Evolutionary conservation across 192 early-diverging fungal genomes (phyloP).

Genomic region (Backusella tarrabulga): DNA sequence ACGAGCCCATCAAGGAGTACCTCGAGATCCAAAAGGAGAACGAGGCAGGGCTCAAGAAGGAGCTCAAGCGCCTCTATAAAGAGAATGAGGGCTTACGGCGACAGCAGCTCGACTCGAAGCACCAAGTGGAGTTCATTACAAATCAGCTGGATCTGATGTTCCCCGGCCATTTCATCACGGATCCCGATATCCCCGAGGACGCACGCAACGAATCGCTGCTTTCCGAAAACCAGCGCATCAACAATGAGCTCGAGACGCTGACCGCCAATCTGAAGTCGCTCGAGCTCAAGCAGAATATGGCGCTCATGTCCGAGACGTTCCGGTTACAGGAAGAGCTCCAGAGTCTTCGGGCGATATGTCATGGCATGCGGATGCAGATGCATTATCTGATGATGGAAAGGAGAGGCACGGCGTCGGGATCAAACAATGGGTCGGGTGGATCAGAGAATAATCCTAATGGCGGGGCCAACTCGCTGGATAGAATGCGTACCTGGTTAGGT

Average conservation of each 20-base stretch:
- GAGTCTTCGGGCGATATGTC: constrained; percentile 58
- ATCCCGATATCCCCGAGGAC: constrained; percentile 17
- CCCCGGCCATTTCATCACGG: constrained; percentile 24
- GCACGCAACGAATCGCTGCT: constrained; percentile 43
- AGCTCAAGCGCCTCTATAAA: constrained; percentile 45
- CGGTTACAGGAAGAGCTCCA: constrained; percentile 70
- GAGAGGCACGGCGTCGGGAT: constrained; percentile 13
- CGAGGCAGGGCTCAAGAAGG: constrained; percentile 39
- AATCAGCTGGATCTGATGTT: constrained; percentile 28
- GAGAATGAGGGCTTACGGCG: constrained; percentile 9
- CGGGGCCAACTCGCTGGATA: background rate
- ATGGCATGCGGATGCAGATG: constrained; percentile 69
- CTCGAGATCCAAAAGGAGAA: constrained; percentile 45
- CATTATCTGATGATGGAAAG: constrained; percentile 59
- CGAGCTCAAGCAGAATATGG: constrained; percentile 69
- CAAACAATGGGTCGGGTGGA: background rate
- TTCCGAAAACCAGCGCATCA: constrained; percentile 50
- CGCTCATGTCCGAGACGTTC: constrained; percentile 64
- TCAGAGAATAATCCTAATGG: background rate
- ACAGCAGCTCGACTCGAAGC: background rate
- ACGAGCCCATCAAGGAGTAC: constrained; percentile 59
- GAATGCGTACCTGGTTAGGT: background rate
- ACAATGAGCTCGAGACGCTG: constrained; percentile 57
- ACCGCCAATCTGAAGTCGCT: constrained; percentile 52
- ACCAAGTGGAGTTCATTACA: constrained; percentile 2